Evolutionary conservation across 2,329 filamentous ascomycete genomes (phyloP).

Genomic region (Trichoderma sp.): DNA sequence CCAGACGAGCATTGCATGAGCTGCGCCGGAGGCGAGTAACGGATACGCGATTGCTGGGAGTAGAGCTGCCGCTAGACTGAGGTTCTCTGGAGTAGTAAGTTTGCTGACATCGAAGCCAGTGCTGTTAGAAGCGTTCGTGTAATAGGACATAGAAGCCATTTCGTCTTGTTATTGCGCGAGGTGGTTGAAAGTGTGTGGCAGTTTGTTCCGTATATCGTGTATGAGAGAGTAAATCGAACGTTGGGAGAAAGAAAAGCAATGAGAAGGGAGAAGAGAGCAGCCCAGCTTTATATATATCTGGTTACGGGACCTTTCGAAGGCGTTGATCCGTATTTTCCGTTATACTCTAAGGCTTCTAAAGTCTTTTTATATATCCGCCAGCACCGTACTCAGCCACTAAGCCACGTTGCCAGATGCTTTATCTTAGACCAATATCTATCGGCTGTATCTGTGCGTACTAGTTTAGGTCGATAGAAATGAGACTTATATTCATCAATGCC

Average conservation of each 20-base stretch:
- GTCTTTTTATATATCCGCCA: too few species aligned
- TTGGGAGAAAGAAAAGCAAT: neutral
- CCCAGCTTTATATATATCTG: neutral
- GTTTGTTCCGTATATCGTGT: neutral
- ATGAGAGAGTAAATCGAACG: neutral
- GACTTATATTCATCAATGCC: too few species aligned
- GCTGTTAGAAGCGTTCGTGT: neutral
- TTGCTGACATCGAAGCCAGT: neutral
- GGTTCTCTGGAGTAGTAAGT: neutral
- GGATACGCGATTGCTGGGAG: neutral
- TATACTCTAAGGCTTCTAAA: too few species aligned
- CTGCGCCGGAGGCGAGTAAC: neutral
- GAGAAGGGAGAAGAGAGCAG: neutral
- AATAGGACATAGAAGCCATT: neutral
- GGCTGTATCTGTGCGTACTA: too few species aligned
- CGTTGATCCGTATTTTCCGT: too few species aligned
- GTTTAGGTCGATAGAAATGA: too few species aligned
- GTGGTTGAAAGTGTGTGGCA: neutral
- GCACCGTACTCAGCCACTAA: too few species aligned
- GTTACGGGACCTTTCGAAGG: neutral
- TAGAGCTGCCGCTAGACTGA: neutral
- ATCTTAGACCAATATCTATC: too few species aligned
- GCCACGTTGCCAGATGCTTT: too few species aligned
- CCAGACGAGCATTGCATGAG: neutral
- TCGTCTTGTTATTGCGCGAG: neutral